Evolutionary conservation across 306 rosid species (phyloP).

Genomic region (Cucumis melo): DNA sequence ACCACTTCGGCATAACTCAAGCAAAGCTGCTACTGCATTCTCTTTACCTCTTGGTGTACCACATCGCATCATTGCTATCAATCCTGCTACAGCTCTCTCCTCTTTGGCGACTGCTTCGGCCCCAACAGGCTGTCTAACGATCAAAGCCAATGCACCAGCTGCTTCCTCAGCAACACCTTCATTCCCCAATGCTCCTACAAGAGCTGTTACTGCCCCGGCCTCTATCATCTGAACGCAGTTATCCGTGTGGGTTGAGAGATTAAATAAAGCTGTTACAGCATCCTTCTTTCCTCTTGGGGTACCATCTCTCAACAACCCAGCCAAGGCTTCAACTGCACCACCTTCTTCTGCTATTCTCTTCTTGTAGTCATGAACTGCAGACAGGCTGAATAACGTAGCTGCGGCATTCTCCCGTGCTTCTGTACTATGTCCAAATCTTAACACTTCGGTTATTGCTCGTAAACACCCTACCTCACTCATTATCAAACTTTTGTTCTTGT

Average conservation of each 20-base stretch:
- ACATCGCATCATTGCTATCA: constrained; percentile 76
- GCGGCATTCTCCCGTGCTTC: constrained; percentile 96
- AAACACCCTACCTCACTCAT: constrained; percentile 76
- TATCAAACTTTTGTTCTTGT: constrained; percentile 69
- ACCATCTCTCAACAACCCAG: constrained; percentile 57
- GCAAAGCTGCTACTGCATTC: constrained; percentile 91
- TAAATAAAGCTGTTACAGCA: constrained; percentile 83
- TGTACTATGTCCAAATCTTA: constrained; percentile 71
- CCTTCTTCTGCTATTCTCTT: constrained; percentile 66
- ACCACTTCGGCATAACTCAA: constrained; percentile 86
- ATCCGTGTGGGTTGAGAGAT: constrained; percentile 72
- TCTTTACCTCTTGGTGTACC: constrained; percentile 91
- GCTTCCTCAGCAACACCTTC: constrained; percentile 94
- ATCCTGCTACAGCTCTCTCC: constrained; percentile 58
- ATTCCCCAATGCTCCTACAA: constrained; percentile 54
- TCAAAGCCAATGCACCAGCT: constrained; percentile 75
- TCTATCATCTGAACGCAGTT: constrained; percentile 65
- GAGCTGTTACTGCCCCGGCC: constrained; percentile 66
- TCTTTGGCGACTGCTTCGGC: constrained; percentile 60
- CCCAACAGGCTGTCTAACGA: constrained; percentile 63
- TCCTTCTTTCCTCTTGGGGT: constrained; percentile 87
- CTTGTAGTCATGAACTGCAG: constrained; percentile 81
- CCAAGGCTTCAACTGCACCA: constrained; percentile 69
- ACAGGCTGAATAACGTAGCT: constrained; percentile 88
- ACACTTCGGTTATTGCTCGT: constrained; percentile 52